phyloP scores from a whole-genome alignment of 352 stramenopile genomes.

The Phytophthora europaea region DNA sequence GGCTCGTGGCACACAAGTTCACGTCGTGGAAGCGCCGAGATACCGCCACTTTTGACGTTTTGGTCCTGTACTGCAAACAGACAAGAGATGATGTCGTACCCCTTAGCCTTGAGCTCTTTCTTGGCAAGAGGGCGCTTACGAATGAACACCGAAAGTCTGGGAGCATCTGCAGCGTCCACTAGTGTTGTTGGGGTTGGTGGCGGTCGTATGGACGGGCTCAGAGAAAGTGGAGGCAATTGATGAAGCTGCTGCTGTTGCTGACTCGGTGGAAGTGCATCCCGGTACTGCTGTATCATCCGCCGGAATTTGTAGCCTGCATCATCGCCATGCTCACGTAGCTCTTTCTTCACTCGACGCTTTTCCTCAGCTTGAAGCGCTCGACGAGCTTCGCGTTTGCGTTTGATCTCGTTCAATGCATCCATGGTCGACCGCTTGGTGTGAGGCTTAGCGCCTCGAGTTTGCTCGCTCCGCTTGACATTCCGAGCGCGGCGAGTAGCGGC shows the following conservation, averaged over 20 bases:
- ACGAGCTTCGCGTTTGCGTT: conserved; percentile 75
- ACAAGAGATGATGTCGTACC: conserved; percentile 74
- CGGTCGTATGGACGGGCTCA: conserved; percentile 27
- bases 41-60: background rate
- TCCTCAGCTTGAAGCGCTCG: conserved; percentile 66
- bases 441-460: conserved; percentile 33
- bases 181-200: conserved; percentile 28
- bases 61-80: conserved; percentile 36
- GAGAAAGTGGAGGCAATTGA: conserved; percentile 30
- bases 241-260: conserved; percentile 40
- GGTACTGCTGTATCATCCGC: conserved; percentile 68
- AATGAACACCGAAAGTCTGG: conserved; percentile 70
- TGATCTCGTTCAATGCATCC: conserved; percentile 69
- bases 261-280: conserved; percentile 45
- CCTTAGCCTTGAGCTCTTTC: conserved; percentile 75
- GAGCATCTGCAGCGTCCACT: conserved; percentile 18
- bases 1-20: conserved; percentile 80
- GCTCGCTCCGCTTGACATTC: conserved; percentile 18
- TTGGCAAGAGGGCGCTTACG: conserved; percentile 74
- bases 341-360: conserved; percentile 72
- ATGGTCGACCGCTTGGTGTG: conserved; percentile 58
- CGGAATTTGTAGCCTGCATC: conserved; percentile 84
- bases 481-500: conserved; percentile 5
- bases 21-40: conserved; percentile 28
- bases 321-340: conserved; percentile 75